These are phyloP conservation scores for Arthrobotrys conoides DNA, from an alignment of 2,329 filamentous ascomycete species.

Conservation along the genomic window DNA sequence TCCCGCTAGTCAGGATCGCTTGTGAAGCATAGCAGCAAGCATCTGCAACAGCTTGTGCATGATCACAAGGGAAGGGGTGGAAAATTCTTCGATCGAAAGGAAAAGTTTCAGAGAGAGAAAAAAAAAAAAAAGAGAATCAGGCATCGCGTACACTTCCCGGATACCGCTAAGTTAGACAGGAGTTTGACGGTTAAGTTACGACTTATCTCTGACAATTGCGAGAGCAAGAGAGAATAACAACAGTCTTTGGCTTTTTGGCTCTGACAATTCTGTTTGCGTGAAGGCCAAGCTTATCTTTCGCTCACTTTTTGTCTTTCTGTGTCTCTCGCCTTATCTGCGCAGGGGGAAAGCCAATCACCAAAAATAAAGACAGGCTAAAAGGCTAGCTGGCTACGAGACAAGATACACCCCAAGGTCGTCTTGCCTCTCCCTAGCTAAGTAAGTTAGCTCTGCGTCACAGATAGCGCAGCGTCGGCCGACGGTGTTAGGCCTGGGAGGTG, in stretches of 20 bases:
- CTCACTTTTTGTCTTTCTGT: not conserved
- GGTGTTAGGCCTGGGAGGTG: constrained; percentile 9
- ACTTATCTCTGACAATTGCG: constrained; percentile 32
- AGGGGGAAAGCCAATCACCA: constrained; percentile 49
- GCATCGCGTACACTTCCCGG: constrained; percentile 59
- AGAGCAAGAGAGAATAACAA: constrained; percentile 4
- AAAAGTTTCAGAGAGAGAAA: not conserved
- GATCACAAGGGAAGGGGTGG: constrained; percentile 29
- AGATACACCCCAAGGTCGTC: constrained; percentile 9
- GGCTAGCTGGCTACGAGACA: constrained; percentile 32
- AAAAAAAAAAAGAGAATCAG: constrained; percentile 34
- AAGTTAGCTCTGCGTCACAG: constrained; percentile 52
- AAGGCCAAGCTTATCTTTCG: constrained; percentile 57
- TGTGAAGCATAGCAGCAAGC: constrained; percentile 47
- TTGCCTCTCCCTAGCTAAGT: constrained; percentile 1
- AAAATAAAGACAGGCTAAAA: constrained; percentile 60
- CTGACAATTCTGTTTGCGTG: constrained; percentile 52
- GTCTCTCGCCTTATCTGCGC: constrained; percentile 51
- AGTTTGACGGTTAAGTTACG: constrained; percentile 9
- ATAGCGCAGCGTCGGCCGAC: constrained; percentile 20
- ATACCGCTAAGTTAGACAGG: constrained; percentile 26
- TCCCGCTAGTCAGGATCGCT: constrained; percentile 57
- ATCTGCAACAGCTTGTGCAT: constrained; percentile 45
- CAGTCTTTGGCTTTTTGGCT: constrained; percentile 15
- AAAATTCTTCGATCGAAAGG: constrained; percentile 17